phyloP scores from a whole-genome alignment of 1,284 basidiomycete genomes.

The Baeospora myosura region DNA sequence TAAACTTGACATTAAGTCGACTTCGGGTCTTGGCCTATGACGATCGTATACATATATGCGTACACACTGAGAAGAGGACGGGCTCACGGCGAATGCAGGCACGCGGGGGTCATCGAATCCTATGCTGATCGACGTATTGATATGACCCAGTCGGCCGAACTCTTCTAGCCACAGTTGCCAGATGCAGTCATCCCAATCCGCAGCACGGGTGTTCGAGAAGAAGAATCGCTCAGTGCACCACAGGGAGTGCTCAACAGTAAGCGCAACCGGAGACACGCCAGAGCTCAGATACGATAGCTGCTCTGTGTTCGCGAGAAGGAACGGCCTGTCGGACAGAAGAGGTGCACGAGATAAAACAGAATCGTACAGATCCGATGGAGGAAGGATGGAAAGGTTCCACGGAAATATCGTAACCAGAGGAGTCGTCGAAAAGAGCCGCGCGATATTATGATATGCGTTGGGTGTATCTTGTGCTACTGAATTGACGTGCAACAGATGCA shows the following conservation, averaged over 20 bases:
- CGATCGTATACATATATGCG: slow-evolving; percentile 5
- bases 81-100: slow-evolving; percentile 6
- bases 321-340: slow-evolving; percentile 13
- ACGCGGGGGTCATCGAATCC: slow-evolving; percentile 8
- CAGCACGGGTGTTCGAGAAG: slow-evolving; percentile 32
- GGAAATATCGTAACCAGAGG: slow-evolving; percentile 46
- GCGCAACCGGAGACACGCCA: slow-evolving; percentile 37
- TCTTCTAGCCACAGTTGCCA: slow-evolving; percentile 59
- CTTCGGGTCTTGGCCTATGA: slow-evolving; percentile 32
- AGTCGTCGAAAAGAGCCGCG: slow-evolving; percentile 50
- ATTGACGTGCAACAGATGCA: slow-evolving; percentile 45
- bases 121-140: slow-evolving; percentile 18
- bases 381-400: slow-evolving; percentile 27
- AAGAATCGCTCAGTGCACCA: slow-evolving; percentile 64
- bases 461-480: slow-evolving; percentile 31
- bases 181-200: slow-evolving; percentile 61
- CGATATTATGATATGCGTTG: slow-evolving; percentile 57
- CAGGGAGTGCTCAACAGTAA: slow-evolving; percentile 39
- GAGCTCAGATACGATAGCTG: slow-evolving; percentile 28
- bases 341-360: slow-evolving; percentile 10
- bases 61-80: background rate
- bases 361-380: slow-evolving; percentile 15
- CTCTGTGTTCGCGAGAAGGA: slow-evolving; percentile 22
- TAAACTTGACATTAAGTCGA: slow-evolving; percentile 39
- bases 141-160: slow-evolving; percentile 31